These are phyloP conservation scores for Phytophthora europaea DNA, from an alignment of 352 stramenopile species.

Conservation along the genomic window DNA sequence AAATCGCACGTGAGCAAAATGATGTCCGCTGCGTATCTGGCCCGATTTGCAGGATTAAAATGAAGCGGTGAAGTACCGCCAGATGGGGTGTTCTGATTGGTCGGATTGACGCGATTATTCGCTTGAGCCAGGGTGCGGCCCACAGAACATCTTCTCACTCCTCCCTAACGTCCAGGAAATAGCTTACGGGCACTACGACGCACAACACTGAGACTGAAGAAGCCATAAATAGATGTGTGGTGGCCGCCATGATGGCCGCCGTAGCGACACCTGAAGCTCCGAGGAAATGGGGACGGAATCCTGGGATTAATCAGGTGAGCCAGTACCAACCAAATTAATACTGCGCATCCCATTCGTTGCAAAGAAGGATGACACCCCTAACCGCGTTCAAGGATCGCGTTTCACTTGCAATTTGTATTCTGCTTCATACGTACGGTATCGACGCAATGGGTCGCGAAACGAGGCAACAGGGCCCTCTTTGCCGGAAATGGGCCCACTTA, in stretches of 20 bases:
- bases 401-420: conserved; percentile 14
- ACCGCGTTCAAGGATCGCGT: background rate
- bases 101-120: conserved; percentile 14
- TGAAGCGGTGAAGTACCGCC: conserved; percentile 22
- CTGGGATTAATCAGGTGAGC: conserved; percentile 31
- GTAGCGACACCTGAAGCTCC: background rate
- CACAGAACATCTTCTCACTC: background rate
- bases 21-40: background rate
- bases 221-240: background rate
- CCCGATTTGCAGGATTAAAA: conserved; percentile 26
- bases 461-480: background rate
- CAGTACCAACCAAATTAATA: conserved; percentile 32
- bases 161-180: background rate
- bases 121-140: conserved; percentile 18
- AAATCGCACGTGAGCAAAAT: conserved; percentile 8
- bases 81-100: conserved; percentile 31
- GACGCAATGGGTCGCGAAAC: background rate
- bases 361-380: conserved; percentile 1
- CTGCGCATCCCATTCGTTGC: conserved; percentile 10
- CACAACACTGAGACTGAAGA: background rate
- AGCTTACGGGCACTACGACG: too few relatives aligned
- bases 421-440: conserved; percentile 11
- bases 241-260: background rate
- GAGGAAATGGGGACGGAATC: background rate
- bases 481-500: background rate